These are phyloP conservation scores for Trifolium repens DNA, from an alignment of 306 rosid species.

Conservation along the genomic window DNA sequence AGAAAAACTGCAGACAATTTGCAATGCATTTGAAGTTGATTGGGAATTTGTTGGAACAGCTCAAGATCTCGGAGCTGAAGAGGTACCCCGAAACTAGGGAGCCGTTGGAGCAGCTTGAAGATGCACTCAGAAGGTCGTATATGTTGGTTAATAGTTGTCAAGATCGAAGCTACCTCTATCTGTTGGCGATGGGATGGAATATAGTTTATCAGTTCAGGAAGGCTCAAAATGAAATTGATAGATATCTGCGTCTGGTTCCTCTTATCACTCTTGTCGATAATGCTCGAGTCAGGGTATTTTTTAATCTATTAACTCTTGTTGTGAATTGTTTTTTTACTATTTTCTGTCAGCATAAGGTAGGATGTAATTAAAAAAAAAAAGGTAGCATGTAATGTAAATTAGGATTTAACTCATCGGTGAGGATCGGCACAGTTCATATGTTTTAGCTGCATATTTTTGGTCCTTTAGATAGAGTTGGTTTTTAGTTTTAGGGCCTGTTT, in stretches of 20 bases:
- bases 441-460: conserved; percentile 26
- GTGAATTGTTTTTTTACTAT: background rate
- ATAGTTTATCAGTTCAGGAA: conserved; percentile 93
- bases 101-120: conserved; percentile 97
- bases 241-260: conserved; percentile 87
- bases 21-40: conserved; percentile 91
- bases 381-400: background rate
- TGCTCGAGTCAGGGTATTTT: conserved; percentile 91
- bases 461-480: conserved; percentile 3
- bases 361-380: background rate
- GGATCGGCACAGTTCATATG: conserved; percentile 5
- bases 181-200: conserved; percentile 99
- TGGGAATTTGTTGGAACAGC: conserved; percentile 92
- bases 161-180: conserved; percentile 85
- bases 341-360: background rate
- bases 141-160: conserved; percentile 89
- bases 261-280: conserved; percentile 95
- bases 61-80: conserved; percentile 94
- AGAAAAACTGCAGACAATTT: conserved; percentile 91
- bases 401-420: conserved; percentile 12
- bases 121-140: conserved; percentile 86
- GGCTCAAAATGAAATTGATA: conserved; percentile 96
- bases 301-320: conserved; percentile 26
- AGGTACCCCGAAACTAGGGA: conserved; percentile 91
- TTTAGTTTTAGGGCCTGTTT: background rate